Conservation (phyloP, 805 yeast species). For the Wickerhamomyces chambardii region DNA sequence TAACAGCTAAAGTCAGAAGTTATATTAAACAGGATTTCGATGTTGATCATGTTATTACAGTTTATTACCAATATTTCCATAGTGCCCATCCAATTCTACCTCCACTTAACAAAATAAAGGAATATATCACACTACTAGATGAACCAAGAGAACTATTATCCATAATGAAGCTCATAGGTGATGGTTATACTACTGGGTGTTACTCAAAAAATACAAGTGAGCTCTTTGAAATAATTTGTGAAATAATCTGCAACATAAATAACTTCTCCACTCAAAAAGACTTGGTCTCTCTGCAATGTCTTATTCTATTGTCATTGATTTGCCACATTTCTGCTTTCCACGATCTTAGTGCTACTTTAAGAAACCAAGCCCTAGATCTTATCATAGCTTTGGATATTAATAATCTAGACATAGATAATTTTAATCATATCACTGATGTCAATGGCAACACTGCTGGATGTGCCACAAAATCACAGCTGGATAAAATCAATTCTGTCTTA, state of each 20-base stretch:
- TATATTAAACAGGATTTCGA: slow-evolving; percentile 9
- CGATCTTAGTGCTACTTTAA: slow-evolving; percentile 30
- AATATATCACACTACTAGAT: slow-evolving; percentile 23
- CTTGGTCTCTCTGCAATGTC: slow-evolving; percentile 31
- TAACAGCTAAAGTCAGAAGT: background rate
- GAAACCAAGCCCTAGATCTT: slow-evolving; percentile 31
- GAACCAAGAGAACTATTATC: slow-evolving; percentile 31
- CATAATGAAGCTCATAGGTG: slow-evolving; percentile 39
- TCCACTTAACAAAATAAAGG: slow-evolving; percentile 22
- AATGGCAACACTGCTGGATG: slow-evolving; percentile 10
- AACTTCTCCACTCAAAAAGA: slow-evolving; percentile 24
- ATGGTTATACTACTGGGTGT: slow-evolving; percentile 30
- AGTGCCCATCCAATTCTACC: slow-evolving; percentile 40
- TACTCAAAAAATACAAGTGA: slow-evolving; percentile 31
- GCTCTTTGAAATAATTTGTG: slow-evolving; percentile 25
- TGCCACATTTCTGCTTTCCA: slow-evolving; percentile 46
- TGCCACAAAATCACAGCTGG: background rate
- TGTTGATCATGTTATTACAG: slow-evolving; percentile 12
- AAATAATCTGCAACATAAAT: slow-evolving; percentile 20
- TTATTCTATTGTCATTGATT: slow-evolving; percentile 30
- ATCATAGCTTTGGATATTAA: slow-evolving; percentile 28
- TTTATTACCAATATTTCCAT: slow-evolving; percentile 30
- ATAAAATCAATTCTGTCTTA: background rate
- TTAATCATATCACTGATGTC: slow-evolving; percentile 11
- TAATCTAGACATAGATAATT: slow-evolving; percentile 23